Evolutionary conservation across 805 yeast species (phyloP).

Genomic region (Kodamaea restingae): DNA sequence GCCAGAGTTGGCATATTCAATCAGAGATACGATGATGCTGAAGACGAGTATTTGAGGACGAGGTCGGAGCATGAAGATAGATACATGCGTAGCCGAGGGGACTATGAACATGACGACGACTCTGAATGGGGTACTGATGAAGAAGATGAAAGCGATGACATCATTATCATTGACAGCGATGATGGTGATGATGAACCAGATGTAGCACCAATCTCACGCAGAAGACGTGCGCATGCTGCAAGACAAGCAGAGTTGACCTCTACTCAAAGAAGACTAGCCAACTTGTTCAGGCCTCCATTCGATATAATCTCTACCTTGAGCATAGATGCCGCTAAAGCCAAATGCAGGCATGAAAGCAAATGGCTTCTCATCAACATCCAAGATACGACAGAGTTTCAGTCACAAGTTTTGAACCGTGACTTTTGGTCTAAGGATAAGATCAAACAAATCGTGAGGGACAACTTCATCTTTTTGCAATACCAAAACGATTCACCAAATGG

Average conservation of each 20-base stretch:
- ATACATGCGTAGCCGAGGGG: constrained; percentile 15
- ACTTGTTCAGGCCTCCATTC: constrained; percentile 88
- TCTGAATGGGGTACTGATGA: constrained; percentile 9
- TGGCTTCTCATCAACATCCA: constrained; percentile 91
- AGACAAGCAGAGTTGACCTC: constrained; percentile 40
- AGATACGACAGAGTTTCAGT: constrained; percentile 76
- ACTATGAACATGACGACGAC: constrained; percentile 27
- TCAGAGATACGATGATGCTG: constrained; percentile 46
- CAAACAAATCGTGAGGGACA: constrained; percentile 57
- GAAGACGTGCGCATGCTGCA: constrained; percentile 22
- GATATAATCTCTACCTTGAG: constrained; percentile 69
- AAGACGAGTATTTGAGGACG: constrained; percentile 20
- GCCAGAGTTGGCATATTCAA: constrained; percentile 55
- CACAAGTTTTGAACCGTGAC: constrained; percentile 89
- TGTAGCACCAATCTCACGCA: constrained; percentile 16
- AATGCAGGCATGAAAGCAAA: constrained; percentile 60
- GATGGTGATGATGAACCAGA: constrained; percentile 10
- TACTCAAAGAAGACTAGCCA: constrained; percentile 69
- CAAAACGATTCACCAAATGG: constrained; percentile 77
- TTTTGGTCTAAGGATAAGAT: constrained; percentile 76
- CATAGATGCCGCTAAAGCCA: constrained; percentile 67
- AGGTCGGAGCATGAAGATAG: constrained; percentile 20
- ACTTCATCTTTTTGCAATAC: constrained; percentile 83
- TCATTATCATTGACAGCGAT: constrained; percentile 17
- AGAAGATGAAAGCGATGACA: constrained; percentile 16